Evolutionary conservation across 2,329 filamentous ascomycete species (phyloP).

Genomic region (Keithomyces neogunnii): DNA sequence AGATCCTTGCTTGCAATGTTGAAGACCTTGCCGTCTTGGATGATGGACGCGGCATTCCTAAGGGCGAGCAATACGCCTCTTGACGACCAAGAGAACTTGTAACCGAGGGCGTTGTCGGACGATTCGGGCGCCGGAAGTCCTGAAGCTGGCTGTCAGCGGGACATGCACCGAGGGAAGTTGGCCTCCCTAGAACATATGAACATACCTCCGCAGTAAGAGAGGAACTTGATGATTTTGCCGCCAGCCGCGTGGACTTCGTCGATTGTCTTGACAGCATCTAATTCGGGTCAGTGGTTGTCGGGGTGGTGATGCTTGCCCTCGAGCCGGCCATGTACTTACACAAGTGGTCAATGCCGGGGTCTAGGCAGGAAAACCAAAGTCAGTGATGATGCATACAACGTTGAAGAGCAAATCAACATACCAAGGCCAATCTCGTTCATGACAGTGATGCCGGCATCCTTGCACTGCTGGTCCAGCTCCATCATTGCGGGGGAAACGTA

Average conservation of each 20-base stretch:
- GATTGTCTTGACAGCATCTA: conserved; percentile 82
- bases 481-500: conserved; percentile 91
- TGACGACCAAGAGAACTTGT: conserved; percentile 74
- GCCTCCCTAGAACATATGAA: background rate
- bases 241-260: conserved; percentile 78
- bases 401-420: conserved; percentile 3
- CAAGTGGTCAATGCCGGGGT: conserved; percentile 66
- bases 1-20: conserved; percentile 56
- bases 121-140: conserved; percentile 63
- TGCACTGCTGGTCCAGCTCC: conserved; percentile 73
- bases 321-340: conserved; percentile 15
- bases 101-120: conserved; percentile 84
- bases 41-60: conserved; percentile 76
- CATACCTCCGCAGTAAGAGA: conserved; percentile 64
- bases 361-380: conserved; percentile 23
- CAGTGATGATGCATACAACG: background rate
- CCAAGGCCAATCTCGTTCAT: conserved; percentile 89
- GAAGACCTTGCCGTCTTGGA: conserved; percentile 68
- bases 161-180: background rate
- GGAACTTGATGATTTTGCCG: conserved; percentile 76
- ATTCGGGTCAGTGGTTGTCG: conserved; percentile 9
- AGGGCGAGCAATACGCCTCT: conserved; percentile 84
- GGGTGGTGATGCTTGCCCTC: background rate
- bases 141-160: background rate
- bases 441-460: conserved; percentile 89